Conservation (phyloP, 2,329 filamentous ascomycete genomes). For the Microascus cirrosus region DNA sequence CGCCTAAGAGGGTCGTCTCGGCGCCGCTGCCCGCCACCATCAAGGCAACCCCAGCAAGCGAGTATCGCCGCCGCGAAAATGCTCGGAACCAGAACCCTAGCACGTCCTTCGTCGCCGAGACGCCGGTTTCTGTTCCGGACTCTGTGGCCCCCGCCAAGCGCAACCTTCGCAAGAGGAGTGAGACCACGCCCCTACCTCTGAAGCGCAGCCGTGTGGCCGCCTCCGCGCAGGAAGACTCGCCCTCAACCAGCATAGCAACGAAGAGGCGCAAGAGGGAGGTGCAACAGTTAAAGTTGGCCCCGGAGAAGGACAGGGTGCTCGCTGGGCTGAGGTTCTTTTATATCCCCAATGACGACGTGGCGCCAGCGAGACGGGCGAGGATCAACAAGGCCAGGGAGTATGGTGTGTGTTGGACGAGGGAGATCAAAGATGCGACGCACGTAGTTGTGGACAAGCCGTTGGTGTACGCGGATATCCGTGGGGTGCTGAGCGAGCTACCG, state of each 20-base stretch:
- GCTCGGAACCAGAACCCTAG: neutral
- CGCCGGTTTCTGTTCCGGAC: conserved; percentile 14
- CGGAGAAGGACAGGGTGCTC: conserved; percentile 47
- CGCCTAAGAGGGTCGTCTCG: conserved; percentile 2
- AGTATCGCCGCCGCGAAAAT: conserved; percentile 7
- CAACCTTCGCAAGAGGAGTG: conserved; percentile 12
- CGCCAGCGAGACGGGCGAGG: conserved; percentile 52
- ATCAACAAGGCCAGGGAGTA: conserved; percentile 66
- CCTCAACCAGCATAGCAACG: conserved; percentile 5
- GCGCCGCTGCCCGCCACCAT: conserved; percentile 3
- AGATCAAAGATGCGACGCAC: conserved; percentile 56
- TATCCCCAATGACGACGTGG: conserved; percentile 68
- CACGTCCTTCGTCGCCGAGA: conserved; percentile 18
- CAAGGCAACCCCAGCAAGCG: conserved; percentile 2
- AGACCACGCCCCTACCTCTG: conserved; percentile 18
- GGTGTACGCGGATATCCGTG: conserved; percentile 51
- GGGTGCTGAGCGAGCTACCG: conserved; percentile 19
- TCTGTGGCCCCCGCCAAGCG: neutral
- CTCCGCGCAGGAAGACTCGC: neutral
- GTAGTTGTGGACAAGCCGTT: conserved; percentile 66
- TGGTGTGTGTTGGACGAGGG: conserved; percentile 60
- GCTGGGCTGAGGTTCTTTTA: conserved; percentile 58
- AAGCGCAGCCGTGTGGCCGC: conserved; percentile 6
- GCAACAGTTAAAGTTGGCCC: conserved; percentile 27
- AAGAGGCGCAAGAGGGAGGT: conserved; percentile 13